Conservation (phyloP, 441 rosid species). For the Gossypium davidsonii region DNA sequence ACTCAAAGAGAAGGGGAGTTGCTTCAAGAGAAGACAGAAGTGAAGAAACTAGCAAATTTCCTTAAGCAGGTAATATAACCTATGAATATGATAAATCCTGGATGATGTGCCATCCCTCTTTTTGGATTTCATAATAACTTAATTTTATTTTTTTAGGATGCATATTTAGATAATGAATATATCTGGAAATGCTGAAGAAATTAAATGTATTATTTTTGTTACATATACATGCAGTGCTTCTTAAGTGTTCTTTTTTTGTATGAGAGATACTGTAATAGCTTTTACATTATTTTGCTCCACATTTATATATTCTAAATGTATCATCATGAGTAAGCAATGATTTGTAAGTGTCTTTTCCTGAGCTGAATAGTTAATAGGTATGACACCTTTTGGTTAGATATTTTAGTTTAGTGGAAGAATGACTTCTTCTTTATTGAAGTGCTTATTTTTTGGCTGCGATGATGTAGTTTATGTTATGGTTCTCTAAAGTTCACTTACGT, state of each 20-base stretch:
- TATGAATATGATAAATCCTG: not conserved
- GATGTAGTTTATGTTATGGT: not conserved
- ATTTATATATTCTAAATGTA: not conserved
- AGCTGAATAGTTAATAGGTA: not conserved
- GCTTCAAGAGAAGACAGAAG: conserved; percentile 89
- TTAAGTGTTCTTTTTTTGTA: not conserved
- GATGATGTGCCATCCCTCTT: not conserved
- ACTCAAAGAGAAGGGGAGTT: conserved; percentile 96
- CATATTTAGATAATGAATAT: not conserved
- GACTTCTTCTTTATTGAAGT: conserved; percentile 1
- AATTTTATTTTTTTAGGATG: not conserved
- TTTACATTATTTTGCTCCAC: not conserved
- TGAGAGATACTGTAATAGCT: not conserved
- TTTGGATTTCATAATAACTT: not conserved
- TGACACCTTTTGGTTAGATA: not conserved
- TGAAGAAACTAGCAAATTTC: conserved; percentile 82
- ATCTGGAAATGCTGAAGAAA: not conserved
- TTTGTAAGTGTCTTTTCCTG: not conserved
- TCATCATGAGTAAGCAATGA: not conserved
- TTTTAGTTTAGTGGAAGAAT: not conserved
- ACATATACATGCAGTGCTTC: not conserved
- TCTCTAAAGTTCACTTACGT: not conserved
- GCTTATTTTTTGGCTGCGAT: not conserved
- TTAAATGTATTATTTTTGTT: not conserved
- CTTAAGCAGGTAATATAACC: conserved; percentile 70